Conservation (phyloP, 768 basidiomycete species). For the Boletus barrowsii region DNA sequence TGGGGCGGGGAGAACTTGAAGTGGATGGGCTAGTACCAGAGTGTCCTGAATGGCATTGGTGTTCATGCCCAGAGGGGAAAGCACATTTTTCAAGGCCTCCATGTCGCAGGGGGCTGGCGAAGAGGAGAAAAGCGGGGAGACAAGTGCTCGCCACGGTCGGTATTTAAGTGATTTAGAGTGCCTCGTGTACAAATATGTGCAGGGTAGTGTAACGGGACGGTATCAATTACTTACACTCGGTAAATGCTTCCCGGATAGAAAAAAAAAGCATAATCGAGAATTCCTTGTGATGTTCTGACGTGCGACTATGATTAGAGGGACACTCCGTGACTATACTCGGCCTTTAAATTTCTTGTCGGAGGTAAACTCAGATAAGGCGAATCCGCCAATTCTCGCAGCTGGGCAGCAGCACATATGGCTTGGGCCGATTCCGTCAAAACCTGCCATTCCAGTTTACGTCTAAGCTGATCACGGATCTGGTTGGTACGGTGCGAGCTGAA, state of each 20-base stretch:
- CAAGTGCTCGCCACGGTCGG: slow-evolving; percentile 32
- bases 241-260: slow-evolving; percentile 25
- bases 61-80: slow-evolving; percentile 68
- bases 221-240: slow-evolving; percentile 29
- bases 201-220: slow-evolving; percentile 31
- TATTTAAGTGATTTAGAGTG: slow-evolving; percentile 35
- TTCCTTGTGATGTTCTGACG: slow-evolving; percentile 15
- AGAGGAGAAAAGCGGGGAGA: slow-evolving; percentile 34
- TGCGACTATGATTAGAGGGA: slow-evolving; percentile 16
- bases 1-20: not conserved
- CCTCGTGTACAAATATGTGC: slow-evolving; percentile 33
- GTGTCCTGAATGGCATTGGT: slow-evolving; percentile 76
- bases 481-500: not conserved
- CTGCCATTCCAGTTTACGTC: slow-evolving; percentile 16
- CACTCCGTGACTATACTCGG: slow-evolving; percentile 19
- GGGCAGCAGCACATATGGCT: too few relatives aligned
- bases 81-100: slow-evolving; percentile 67
- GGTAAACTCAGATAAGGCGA: slow-evolving; percentile 19
- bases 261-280: slow-evolving; percentile 20
- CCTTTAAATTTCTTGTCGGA: slow-evolving; percentile 2
- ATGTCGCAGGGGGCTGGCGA: slow-evolving; percentile 41
- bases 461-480: not conserved
- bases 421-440: not conserved
- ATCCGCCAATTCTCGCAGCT: not conserved
- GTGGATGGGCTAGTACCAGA: slow-evolving; percentile 43